Evolutionary conservation across 192 early-diverging fungal species (phyloP).

Genomic region (Podochytrium sp.): DNA sequence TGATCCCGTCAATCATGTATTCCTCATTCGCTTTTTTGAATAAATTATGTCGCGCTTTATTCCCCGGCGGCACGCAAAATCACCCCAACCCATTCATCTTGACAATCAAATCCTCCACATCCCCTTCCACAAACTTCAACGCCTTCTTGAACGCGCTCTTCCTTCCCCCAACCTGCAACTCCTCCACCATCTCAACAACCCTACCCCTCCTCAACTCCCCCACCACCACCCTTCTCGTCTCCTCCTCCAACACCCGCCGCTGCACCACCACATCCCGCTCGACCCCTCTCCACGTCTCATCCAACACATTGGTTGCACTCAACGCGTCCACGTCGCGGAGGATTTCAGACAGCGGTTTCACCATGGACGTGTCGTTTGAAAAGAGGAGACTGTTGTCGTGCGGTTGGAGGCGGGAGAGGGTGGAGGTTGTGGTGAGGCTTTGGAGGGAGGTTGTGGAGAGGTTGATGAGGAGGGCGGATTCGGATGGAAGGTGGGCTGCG

Average conservation of each 20-base stretch:
- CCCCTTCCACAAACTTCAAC: not conserved
- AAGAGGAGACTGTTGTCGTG: slow-evolving; percentile 1
- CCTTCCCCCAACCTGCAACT: not conserved
- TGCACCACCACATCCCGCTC: not conserved
- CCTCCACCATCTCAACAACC: not conserved
- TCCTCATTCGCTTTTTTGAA: no score
- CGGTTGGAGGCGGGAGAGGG: not conserved
- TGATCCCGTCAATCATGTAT: no score
- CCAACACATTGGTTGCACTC: not conserved
- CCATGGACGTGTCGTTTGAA: slow-evolving; percentile 11
- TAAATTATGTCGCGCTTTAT: no score
- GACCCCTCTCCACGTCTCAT: not conserved
- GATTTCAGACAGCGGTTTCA: not conserved
- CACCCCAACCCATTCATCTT: not conserved
- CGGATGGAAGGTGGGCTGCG: no score
- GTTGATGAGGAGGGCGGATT: no score
- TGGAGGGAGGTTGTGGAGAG: no score
- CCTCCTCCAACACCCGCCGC: not conserved
- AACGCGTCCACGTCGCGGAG: not conserved
- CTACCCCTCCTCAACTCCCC: not conserved
- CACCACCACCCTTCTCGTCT: not conserved
- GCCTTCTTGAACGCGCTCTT: not conserved
- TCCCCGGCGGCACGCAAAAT: no score
- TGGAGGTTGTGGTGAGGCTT: no score
- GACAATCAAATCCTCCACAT: not conserved